Conservation (phyloP, 164 flowering plant genomes). For the Aristolochia fimbriata region DNA sequence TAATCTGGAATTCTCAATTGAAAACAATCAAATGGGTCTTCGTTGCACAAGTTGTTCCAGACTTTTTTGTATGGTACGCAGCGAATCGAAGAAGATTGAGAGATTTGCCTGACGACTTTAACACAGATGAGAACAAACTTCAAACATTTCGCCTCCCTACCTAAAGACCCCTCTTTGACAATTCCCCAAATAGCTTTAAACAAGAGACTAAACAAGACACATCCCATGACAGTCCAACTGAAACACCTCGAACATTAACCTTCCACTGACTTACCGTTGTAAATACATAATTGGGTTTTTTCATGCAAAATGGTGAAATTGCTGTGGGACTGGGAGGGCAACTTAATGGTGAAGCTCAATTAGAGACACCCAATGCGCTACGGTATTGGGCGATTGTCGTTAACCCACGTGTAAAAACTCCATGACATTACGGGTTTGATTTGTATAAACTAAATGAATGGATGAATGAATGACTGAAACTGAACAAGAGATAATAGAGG, state of each 20-base stretch:
- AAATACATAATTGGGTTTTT: too few relatives aligned
- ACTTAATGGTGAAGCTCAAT: neutral
- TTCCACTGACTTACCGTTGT: too few relatives aligned
- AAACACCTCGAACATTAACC: too few relatives aligned
- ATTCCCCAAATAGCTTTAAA: neutral
- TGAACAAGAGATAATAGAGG: neutral
- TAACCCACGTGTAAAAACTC: conserved; percentile 3
- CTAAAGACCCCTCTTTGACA: neutral
- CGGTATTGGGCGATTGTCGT: neutral
- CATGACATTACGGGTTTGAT: neutral
- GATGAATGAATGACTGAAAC: neutral
- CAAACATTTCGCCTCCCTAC: conserved; percentile 1
- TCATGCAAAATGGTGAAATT: too few relatives aligned
- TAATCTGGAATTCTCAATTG: too few relatives aligned
- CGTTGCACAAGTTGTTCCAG: too few relatives aligned
- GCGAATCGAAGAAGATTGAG: conserved; percentile 3
- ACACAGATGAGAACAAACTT: neutral
- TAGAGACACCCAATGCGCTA: neutral
- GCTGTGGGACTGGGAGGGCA: too few relatives aligned
- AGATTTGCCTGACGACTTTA: neutral
- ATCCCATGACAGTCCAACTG: too few relatives aligned
- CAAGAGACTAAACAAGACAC: neutral
- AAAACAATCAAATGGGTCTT: too few relatives aligned
- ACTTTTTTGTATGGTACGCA: neutral
- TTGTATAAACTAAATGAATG: neutral